Evolutionary conservation across 805 yeast species (phyloP), one percentile per base, ranked within the genome.

Genomic region (Millerozyma miso): DNA sequence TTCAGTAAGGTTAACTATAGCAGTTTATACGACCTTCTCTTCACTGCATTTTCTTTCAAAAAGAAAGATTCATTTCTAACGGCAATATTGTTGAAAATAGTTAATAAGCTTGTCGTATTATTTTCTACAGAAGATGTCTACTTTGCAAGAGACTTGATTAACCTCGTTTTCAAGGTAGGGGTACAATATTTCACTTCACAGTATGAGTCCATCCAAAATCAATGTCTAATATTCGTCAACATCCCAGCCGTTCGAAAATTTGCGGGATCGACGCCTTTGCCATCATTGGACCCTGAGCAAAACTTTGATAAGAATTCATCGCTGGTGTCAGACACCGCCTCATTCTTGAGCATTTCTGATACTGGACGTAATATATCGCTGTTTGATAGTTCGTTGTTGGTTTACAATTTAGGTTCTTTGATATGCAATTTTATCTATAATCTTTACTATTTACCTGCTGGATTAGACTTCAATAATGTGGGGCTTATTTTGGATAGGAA

Each of bases 41-140:
- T 41, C 10, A 44, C 46, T n/a, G 47, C 60, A 1, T 38, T 49
- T 4, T 41, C 44, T 4, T 17, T 37, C 2, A 52, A 45, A 37
- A 54, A 51, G 43, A 58, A 56, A 26, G 71, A 67, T 40, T 53
- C 48, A 35, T 39, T 55, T 2, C 39, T 60, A 17, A 45, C 58
- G 18, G 48, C 61, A 2, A 39, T 48, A 4, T 41, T 59, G 2
- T 53, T 81, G 35, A 65, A 67, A 40, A 56, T 81, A 13, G 56
- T 76, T 14, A 81, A 81, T 53, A 68, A 65, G 31, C 50, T 73
- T 3, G 49, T 81, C 4, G 48, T 74, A 0, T 58, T 64, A n/a
- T 54, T 72, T 3, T 64, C 77, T 2, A 68, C 75, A 0, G 55
- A 64, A 3, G 67, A 77, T 49, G 53, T 73, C 4, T 42, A 54